Percentiles rank a stretch among this genome's conserved stretches.
Conservation (phyloP, 441 rosid species). For the Macaranga tanarius region DNA sequence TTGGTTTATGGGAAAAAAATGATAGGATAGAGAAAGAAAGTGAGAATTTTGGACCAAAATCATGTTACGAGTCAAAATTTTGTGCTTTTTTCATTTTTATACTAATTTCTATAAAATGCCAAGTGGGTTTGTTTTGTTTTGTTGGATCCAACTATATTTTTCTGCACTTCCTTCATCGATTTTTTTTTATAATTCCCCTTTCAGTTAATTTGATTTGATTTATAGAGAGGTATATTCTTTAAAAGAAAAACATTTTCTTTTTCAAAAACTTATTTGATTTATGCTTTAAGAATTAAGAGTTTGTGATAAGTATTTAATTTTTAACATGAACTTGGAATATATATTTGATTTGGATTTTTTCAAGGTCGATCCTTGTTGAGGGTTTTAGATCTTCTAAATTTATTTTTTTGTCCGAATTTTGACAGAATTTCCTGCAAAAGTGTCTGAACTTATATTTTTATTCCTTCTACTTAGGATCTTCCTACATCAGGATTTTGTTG, state of each 20-base stretch:
- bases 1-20: constrained; percentile 29
- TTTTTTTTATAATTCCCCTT: constrained; percentile 15
- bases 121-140: constrained; percentile 7
- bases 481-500: constrained; percentile 38
- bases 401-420: constrained; percentile 14
- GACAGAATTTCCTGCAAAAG: constrained; percentile 11
- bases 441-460: constrained; percentile 17
- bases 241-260: background rate
- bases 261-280: background rate
- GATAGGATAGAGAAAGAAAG: constrained; percentile 12
- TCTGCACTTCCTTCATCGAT: constrained; percentile 9
- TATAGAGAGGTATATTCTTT: constrained; percentile 11
- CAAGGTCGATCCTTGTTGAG: constrained; percentile 27
- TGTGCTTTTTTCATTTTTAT: background rate
- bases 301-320: constrained; percentile 7
- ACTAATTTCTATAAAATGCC: background rate
- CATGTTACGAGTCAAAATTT: background rate
- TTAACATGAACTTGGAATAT: background rate
- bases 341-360: constrained; percentile 13
- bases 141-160: background rate
- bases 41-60: constrained; percentile 4
- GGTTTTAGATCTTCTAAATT: constrained; percentile 35
- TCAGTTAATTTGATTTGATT: constrained; percentile 38
- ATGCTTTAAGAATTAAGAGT: background rate
- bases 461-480: constrained; percentile 27